These are phyloP conservation scores for Aspergillus sp. DNA, from an alignment of 2,329 filamentous ascomycete genomes.

Conservation along the genomic window DNA sequence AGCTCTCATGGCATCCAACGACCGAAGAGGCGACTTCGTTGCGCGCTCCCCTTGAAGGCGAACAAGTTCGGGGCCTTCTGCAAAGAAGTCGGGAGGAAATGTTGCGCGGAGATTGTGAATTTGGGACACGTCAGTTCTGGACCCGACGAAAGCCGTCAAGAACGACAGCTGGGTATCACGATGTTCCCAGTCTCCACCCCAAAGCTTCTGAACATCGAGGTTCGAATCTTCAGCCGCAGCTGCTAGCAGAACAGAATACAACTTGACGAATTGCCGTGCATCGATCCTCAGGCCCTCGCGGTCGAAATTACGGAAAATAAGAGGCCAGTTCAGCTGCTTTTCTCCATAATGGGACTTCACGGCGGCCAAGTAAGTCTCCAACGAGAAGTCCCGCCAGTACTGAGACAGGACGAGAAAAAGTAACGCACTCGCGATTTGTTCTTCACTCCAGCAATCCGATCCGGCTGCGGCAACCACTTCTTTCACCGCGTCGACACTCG, in stretches of 20 bases:
- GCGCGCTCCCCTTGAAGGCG: constrained; percentile 63
- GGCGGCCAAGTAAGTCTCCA: constrained; percentile 64
- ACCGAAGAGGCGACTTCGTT: constrained; percentile 82
- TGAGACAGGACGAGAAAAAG: constrained; percentile 65
- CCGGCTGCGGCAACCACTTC: constrained; percentile 57
- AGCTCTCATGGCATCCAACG: constrained; percentile 73
- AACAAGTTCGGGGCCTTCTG: constrained; percentile 58
- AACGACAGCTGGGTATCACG: constrained; percentile 91
- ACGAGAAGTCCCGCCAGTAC: constrained; percentile 62
- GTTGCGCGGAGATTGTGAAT: constrained; percentile 79
- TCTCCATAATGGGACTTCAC: constrained; percentile 55
- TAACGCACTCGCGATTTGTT: constrained; percentile 77
- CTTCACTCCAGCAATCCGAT: constrained; percentile 67
- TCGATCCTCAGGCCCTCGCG: constrained; percentile 73
- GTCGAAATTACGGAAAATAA: constrained; percentile 77
- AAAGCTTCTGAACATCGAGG: constrained; percentile 83
- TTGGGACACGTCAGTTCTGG: constrained; percentile 75
- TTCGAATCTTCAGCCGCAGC: constrained; percentile 61
- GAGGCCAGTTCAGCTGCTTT: constrained; percentile 61
- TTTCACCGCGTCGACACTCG: constrained; percentile 67
- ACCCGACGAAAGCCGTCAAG: constrained; percentile 78
- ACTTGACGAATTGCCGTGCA: constrained; percentile 71
- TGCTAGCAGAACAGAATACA: constrained; percentile 76
- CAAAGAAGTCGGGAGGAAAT: constrained; percentile 66
- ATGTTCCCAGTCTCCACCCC: constrained; percentile 86